phyloP scores from a whole-genome alignment of 2,329 filamentous ascomycete genomes.

The Alternaria viburni region DNA sequence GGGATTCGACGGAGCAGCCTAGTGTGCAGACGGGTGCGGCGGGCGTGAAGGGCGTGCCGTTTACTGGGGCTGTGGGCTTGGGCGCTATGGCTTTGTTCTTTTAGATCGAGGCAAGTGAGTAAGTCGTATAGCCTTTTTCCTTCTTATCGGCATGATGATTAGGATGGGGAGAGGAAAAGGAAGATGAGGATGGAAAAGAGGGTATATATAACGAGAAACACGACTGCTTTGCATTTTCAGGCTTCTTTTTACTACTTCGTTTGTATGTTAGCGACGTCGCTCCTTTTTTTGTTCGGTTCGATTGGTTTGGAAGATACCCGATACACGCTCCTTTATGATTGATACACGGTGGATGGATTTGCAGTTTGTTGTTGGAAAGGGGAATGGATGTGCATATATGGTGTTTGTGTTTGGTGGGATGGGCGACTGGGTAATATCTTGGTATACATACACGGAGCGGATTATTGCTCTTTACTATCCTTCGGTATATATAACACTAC shows the following conservation, averaged over 20 bases:
- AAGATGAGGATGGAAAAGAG: neutral
- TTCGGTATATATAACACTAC: slow-evolving; percentile 1
- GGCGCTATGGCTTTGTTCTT: neutral
- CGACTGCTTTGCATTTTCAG: neutral
- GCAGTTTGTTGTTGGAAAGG: neutral
- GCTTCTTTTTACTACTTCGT: neutral
- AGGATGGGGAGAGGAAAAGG: neutral
- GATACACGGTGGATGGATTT: neutral
- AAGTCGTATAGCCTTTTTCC: no score
- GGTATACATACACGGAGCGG: neutral
- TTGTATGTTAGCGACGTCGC: neutral
- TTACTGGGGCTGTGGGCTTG: slow-evolving; percentile 12
- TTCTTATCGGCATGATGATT: no score
- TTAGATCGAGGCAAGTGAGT: neutral
- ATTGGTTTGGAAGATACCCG: neutral
- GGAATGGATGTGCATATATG: neutral
- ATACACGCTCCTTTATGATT: neutral
- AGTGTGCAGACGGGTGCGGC: slow-evolving; percentile 50
- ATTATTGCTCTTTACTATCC: slow-evolving; percentile 2
- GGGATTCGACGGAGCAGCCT: slow-evolving; percentile 32
- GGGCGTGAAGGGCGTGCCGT: slow-evolving; percentile 16
- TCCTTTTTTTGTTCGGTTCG: neutral
- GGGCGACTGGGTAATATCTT: neutral
- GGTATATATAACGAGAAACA: neutral
- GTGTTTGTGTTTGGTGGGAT: neutral